Base-by-base conservation (phyloP, 1,139 yeast genomes). In the Suhomyces maxii region DNA sequence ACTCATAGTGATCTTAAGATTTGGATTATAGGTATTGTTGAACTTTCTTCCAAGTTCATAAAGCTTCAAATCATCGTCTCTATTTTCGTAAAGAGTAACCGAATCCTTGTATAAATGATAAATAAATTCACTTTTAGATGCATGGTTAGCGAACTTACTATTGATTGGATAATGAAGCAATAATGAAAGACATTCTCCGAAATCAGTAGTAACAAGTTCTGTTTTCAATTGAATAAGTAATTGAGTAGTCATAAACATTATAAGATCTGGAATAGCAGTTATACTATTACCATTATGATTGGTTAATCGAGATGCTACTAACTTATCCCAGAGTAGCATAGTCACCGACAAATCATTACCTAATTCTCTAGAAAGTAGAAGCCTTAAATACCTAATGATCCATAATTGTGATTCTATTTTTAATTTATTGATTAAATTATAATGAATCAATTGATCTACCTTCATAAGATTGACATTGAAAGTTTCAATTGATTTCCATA, bases 321-420 rank as follows among this genome's bases (percentile, higher is more conserved):
- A 55, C 52, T 79, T 80, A 58, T 85, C 90, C 84, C 89, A 80
- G 3, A 83, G 57, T 23, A 69, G 62, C 25, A 76, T 64, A 0
- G 80, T 69, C 34, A 72, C 65, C 3, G 69, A 68, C 40, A 76
- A 53, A 44, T 71, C 71, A 39, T 61, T 61, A 1, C 86, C 86
- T 32, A 85, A 57, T 54, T 85, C 91, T 48, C 91, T 64, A 10
- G 82, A 61, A 32, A 84, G 68, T 1, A 84, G 50, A 37, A 85
- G 63, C 42, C 90, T 66, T 13, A 82, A 76, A 72, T 84, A 85
- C 46, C 90, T 64, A 28, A 85, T 80, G 18, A 84, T 68, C 90
- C 90, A 85, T 32, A 85, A 69, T 47, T 83, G 82, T 8, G 85
- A 76, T 48, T 83, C 86, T 6, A 83, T 62, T 46, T 70, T 73